Conservation (phyloP, 345 rosid species). For the Eucalyptus pauciflora region DNA sequence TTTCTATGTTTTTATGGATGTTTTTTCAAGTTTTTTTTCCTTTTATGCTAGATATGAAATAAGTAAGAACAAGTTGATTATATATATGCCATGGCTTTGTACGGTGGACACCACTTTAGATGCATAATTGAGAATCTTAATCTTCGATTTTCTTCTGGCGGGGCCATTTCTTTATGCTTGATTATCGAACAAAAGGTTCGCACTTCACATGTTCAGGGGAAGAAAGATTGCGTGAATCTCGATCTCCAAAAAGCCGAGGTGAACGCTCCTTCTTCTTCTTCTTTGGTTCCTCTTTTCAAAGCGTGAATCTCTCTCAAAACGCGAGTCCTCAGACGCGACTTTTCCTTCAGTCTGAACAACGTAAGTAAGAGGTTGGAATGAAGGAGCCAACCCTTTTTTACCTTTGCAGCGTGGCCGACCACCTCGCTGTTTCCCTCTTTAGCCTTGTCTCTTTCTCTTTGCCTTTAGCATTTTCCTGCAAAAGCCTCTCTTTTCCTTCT, state of each 20-base stretch:
- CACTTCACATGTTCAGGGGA: not conserved
- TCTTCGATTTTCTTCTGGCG: not conserved
- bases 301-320: not conserved
- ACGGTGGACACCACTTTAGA: not conserved
- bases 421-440: not conserved
- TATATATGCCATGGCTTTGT: not conserved
- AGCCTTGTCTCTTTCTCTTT: not conserved
- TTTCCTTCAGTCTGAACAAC: not conserved
- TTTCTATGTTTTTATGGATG: not conserved
- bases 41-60: not conserved
- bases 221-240: not conserved
- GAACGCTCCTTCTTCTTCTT: not conserved
- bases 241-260: not conserved
- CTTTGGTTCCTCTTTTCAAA: not conserved
- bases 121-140: not conserved
- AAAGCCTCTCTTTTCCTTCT: not conserved
- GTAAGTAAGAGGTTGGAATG: not conserved
- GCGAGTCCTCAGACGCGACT: not conserved
- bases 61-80: not conserved
- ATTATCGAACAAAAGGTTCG: not conserved
- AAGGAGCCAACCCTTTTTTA: not conserved
- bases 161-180: not conserved
- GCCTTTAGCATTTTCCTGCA: not conserved
- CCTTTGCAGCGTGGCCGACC: not conserved
- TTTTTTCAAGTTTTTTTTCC: not conserved